Percentiles rank a stretch among this genome's conserved stretches.
Evolutionary conservation across 2,329 filamentous ascomycete species (phyloP).

Genomic region (Sporothrix inflata): DNA sequence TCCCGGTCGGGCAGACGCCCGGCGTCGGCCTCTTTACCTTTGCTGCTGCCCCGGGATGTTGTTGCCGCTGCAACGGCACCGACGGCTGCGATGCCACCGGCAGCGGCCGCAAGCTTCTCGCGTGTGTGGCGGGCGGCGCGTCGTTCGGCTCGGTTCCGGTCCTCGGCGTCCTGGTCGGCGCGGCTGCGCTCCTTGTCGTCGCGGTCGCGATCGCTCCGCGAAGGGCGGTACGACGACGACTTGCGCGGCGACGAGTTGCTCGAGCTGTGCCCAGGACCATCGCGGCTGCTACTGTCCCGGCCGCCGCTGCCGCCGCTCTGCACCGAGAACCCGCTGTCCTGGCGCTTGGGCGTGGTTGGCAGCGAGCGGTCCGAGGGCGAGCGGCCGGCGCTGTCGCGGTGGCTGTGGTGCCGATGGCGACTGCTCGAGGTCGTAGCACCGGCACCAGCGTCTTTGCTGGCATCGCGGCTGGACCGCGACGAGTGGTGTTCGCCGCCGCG

Average conservation of each 20-base stretch:
- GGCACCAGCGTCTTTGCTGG: conserved; percentile 38
- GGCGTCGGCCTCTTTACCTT: conserved; percentile 33
- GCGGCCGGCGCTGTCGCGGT: conserved; percentile 35
- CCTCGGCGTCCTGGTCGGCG: conserved; percentile 41
- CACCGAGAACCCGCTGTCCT: conserved; percentile 49
- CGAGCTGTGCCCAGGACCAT: conserved; percentile 31
- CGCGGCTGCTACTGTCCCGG: not conserved
- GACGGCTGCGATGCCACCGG: conserved; percentile 24
- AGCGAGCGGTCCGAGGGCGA: conserved; percentile 43
- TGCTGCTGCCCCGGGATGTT: conserved; percentile 33
- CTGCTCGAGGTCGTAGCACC: not conserved
- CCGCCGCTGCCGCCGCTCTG: conserved; percentile 17
- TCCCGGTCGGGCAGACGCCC: conserved; percentile 36
- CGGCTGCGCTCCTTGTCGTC: conserved; percentile 15
- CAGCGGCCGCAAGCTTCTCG: conserved; percentile 33
- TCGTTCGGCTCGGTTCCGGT: conserved; percentile 54
- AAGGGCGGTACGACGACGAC: conserved; percentile 18
- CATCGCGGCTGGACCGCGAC: conserved; percentile 41
- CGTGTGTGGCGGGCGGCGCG: conserved; percentile 44
- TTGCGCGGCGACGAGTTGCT: conserved; percentile 32
- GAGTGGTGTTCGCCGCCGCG: conserved; percentile 49
- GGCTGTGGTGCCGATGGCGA: conserved; percentile 36
- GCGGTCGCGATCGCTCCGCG: conserved; percentile 21
- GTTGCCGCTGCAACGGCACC: conserved; percentile 34
- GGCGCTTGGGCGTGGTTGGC: conserved; percentile 47